Evolutionary conservation across 2,329 filamentous ascomycete species (phyloP).

Genomic region (Aspergillus sergii): DNA sequence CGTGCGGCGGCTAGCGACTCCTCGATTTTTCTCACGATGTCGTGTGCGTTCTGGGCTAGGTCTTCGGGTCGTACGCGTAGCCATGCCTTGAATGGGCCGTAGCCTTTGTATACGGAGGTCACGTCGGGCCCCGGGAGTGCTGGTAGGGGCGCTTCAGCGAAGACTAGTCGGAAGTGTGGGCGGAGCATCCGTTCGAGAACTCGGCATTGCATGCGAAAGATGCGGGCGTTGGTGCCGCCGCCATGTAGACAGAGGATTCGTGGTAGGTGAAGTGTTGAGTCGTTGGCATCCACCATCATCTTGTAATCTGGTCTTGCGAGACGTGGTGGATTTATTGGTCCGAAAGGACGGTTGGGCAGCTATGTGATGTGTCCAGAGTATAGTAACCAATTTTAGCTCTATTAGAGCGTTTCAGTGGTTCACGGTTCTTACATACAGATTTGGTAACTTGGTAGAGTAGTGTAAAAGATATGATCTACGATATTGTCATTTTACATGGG

Average conservation of each 20-base stretch:
- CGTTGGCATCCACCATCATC: neutral
- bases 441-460: too few species aligned
- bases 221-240: constrained; percentile 9
- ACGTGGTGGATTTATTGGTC: too few species aligned
- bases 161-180: constrained; percentile 9
- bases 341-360: too few species aligned
- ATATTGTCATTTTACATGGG: too few species aligned
- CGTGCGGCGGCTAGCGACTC: neutral
- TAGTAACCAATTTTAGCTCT: too few species aligned
- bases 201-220: constrained; percentile 9
- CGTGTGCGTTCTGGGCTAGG: neutral
- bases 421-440: too few species aligned
- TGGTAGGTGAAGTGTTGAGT: neutral
- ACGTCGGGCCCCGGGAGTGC: neutral
- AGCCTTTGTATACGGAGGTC: neutral
- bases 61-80: neutral
- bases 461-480: too few species aligned
- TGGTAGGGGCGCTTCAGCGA: neutral
- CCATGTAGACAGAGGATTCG: neutral
- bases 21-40: neutral
- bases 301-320: too few species aligned
- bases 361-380: too few species aligned
- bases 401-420: too few species aligned
- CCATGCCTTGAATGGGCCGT: neutral
- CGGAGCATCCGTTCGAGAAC: neutral